phyloP scores from a whole-genome alignment of 805 yeast species.

The Candida chauliodis region DNA sequence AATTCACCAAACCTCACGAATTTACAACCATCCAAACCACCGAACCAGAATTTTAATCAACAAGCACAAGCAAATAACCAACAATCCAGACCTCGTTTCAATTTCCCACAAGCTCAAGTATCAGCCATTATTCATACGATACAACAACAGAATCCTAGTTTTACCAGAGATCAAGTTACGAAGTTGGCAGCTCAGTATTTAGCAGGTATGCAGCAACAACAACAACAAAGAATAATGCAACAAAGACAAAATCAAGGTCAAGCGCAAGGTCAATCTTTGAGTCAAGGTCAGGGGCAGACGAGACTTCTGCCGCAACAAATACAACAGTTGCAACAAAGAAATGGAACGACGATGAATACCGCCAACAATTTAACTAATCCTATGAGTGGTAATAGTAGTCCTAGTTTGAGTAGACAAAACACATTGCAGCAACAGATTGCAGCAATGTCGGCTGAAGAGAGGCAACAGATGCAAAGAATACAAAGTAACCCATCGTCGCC shows the following conservation, averaged over 20 bases:
- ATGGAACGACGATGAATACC: no score
- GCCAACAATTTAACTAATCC: constrained; percentile 36
- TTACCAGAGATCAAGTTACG: constrained; percentile 62
- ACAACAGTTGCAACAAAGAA: constrained; percentile 13
- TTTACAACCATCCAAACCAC: constrained; percentile 1
- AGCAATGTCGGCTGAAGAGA: constrained; percentile 39
- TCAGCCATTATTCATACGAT: constrained; percentile 62
- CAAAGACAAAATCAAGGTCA: neutral
- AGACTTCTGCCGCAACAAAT: constrained; percentile 22
- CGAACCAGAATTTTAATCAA: neutral
- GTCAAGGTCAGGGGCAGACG: constrained; percentile 35
- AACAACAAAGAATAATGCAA: constrained; percentile 23
- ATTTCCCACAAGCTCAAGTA: constrained; percentile 59
- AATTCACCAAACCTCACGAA: constrained; percentile 2
- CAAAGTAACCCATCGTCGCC: constrained; percentile 26
- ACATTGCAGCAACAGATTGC: constrained; percentile 5
- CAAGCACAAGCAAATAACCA: constrained; percentile 3
- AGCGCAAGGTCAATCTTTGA: neutral
- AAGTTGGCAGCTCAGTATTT: constrained; percentile 62
- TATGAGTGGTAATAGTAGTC: constrained; percentile 21
- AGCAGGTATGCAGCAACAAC: constrained; percentile 55
- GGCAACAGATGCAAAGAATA: constrained; percentile 38
- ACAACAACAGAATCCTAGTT: constrained; percentile 61
- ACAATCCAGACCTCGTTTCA: constrained; percentile 28
- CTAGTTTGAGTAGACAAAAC: constrained; percentile 5